A percentile compares a stretch with the other conserved stretches of the same genome.
Conservation (phyloP, 306 rosid genomes). For the Prunus armeniaca region DNA sequence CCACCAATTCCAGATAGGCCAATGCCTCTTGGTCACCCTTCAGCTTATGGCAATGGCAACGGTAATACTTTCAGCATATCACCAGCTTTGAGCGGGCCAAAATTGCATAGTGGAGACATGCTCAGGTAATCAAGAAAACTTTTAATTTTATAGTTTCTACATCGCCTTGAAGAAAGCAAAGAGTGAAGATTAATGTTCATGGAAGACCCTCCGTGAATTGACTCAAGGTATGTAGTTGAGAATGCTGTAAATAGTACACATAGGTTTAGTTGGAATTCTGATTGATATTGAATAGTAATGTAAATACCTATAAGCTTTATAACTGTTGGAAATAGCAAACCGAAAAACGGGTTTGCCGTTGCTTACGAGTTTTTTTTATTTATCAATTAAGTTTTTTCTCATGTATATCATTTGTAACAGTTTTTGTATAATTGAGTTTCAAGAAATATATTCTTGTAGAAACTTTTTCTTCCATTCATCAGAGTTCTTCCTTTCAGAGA, state of each 20-base stretch:
- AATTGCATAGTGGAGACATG: conserved; percentile 64
- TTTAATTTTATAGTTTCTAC: conserved; percentile 9
- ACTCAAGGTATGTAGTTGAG: conserved; percentile 15
- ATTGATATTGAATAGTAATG: background rate
- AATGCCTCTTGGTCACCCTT: conserved; percentile 86
- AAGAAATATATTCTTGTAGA: no score
- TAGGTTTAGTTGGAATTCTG: background rate
- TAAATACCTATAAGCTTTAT: background rate
- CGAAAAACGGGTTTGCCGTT: no score
- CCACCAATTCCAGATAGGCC: conserved; percentile 91
- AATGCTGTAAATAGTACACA: conserved; percentile 14
- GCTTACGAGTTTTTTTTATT: no score
- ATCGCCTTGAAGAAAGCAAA: conserved; percentile 5
- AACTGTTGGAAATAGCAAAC: background rate
- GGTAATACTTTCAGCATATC: conserved; percentile 69
- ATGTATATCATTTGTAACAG: no score
- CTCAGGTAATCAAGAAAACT: conserved; percentile 57
- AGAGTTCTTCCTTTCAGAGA: no score
- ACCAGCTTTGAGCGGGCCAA: conserved; percentile 68
- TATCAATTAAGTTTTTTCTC: no score
- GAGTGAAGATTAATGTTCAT: conserved; percentile 25
- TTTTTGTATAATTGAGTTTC: no score
- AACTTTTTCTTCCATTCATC: no score
- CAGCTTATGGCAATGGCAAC: conserved; percentile 39
- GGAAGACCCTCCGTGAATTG: conserved; percentile 13